Percentiles rank a stretch among this genome's conserved stretches.
These are phyloP conservation scores for Aspergillus awamori DNA, from an alignment of 2,329 filamentous ascomycete species.

Conservation along the genomic window DNA sequence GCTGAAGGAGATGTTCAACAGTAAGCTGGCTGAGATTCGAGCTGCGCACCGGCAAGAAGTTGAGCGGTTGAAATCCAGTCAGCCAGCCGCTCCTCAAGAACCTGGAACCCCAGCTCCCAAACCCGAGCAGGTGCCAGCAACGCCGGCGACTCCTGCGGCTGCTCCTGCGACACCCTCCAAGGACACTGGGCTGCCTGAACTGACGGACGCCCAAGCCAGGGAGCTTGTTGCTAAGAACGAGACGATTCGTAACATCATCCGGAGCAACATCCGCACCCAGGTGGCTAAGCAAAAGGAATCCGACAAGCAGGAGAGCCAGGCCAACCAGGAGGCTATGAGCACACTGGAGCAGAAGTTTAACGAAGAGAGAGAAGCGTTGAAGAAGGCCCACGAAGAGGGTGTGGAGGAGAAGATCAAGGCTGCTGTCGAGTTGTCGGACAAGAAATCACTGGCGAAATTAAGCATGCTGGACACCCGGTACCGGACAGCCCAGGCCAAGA, in stretches of 20 bases:
- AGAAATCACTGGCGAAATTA: constrained; percentile 72
- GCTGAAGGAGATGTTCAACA: constrained; percentile 69
- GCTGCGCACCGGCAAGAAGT: constrained; percentile 54
- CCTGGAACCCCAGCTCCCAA: constrained; percentile 27
- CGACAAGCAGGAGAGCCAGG: constrained; percentile 42
- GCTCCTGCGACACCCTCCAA: constrained; percentile 35
- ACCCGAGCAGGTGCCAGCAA: constrained; percentile 30
- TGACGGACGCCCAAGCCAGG: constrained; percentile 54
- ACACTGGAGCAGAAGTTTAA: constrained; percentile 43
- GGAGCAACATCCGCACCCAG: constrained; percentile 60
- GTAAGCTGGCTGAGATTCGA: constrained; percentile 64
- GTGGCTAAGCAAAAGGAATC: constrained; percentile 46
- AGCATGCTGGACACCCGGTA: constrained; percentile 77
- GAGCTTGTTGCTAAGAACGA: constrained; percentile 55
- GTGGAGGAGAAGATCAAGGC: constrained; percentile 60
- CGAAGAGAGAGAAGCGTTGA: constrained; percentile 45
- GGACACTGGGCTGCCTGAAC: constrained; percentile 42
- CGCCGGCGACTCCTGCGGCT: constrained; percentile 26
- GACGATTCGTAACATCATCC: constrained; percentile 53
- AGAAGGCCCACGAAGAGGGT: constrained; percentile 57
- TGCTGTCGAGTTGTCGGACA: constrained; percentile 71
- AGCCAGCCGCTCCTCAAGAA: constrained; percentile 34
- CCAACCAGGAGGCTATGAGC: constrained; percentile 41
- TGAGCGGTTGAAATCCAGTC: constrained; percentile 50
- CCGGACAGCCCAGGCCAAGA: constrained; percentile 67